Base-by-base conservation (phyloP, 352 stramenopile species). In the Phytophthora chlamydospora region DNA sequence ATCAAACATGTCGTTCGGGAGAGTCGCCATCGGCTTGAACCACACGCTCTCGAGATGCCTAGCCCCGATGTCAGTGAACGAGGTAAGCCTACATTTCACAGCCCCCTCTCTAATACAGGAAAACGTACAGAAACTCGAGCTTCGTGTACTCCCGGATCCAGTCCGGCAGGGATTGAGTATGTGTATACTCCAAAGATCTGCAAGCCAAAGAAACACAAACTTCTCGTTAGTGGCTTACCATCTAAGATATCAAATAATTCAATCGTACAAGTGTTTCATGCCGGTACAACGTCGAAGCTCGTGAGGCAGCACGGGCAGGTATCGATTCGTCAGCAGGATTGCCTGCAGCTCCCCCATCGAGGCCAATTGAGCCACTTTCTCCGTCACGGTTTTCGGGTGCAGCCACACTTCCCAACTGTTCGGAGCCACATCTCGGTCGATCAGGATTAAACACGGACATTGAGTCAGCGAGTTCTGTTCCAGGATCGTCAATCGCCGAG, bases 1-100 rank as follows among this genome's bases (percentile, higher is more conserved):
- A n/a, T n/a, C n/a, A n/a, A n/a, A n/a, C n/a, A 39, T 38, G 27
- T 67, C 47, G 35, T 50, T 21, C 1, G 68, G 55, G 7, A 70
- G n/a, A 1, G 31, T 16, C 16, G 40, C 35, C 24, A 62, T 3
- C 1, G 51, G 16, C 27, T 43, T 6, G 31, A 17, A 9, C n/a
- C n/a, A 38, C 19, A 34, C 42, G 17, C 39, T 58, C 14, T 58
- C 50, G 2, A 58, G 6, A n/a, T 58, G 50, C 16, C 50, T 58
- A n/a, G n/a, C n/a, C n/a, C n/a, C n/a, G n/a, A n/a, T n/a, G n/a
- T n/a, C n/a, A n/a, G n/a, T n/a, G n/a, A n/a, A n/a, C n/a, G n/a
- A n/a, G n/a, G n/a, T n/a, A n/a, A n/a, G n/a, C n/a, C n/a, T n/a
- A n/a, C n/a, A n/a, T n/a, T n/a, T n/a, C n/a, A n/a, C n/a, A n/a